Evolutionary conservation across 768 basidiomycete genomes (phyloP).

Genomic region (Paxillus rubicundulus): DNA sequence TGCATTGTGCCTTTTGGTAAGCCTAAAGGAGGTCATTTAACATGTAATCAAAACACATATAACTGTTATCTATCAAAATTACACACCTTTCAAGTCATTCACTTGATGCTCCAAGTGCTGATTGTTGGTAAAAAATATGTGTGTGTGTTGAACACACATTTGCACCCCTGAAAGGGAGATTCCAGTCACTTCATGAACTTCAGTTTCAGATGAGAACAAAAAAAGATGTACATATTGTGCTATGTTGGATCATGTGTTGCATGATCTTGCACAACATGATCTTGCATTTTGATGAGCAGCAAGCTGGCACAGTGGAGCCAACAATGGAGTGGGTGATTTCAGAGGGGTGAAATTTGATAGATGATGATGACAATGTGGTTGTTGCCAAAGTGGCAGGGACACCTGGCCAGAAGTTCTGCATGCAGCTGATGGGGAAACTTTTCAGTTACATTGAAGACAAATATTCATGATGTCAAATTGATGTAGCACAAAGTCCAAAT

Average conservation of each 20-base stretch:
- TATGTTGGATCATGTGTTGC: neutral
- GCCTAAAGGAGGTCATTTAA: neutral
- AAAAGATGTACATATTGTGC: neutral
- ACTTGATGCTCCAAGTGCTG: too few relatives aligned
- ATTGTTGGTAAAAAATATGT: neutral
- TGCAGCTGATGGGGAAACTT: neutral
- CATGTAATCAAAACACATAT: neutral
- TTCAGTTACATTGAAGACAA: neutral
- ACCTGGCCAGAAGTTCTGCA: neutral
- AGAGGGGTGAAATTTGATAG: neutral
- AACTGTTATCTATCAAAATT: neutral
- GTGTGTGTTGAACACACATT: neutral
- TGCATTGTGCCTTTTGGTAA: conserved; percentile 13
- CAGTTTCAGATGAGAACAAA: neutral
- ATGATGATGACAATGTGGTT: neutral
- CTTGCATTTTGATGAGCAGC: neutral
- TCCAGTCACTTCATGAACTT: neutral
- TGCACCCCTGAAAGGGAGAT: neutral
- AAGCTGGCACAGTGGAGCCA: neutral
- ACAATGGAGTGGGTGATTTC: neutral
- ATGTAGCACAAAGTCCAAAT: too few relatives aligned
- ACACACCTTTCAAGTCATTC: neutral
- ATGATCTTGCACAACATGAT: neutral
- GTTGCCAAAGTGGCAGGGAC: neutral
- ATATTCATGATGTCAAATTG: neutral